Base-by-base conservation (phyloP, 2,329 filamentous ascomycete genomes). In the Zymoseptoria tritici region DNA sequence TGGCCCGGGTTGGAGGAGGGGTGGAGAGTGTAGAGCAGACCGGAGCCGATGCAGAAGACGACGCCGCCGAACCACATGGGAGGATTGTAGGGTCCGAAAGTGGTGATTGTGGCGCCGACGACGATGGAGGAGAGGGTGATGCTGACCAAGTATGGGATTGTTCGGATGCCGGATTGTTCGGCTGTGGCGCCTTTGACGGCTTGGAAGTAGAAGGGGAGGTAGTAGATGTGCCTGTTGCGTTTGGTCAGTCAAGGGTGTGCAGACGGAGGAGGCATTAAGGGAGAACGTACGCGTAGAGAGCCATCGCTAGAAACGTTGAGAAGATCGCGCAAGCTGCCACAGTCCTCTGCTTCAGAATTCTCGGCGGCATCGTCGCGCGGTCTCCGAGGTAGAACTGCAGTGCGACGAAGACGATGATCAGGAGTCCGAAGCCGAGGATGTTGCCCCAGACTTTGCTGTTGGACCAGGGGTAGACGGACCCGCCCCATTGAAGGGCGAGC, bases 401-500 rank as follows among this genome's bases (percentile, higher is more conserved):
- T 11, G 46, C 70, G 20, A 77, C 60, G 68, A 80, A 80, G 9
- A 66, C 69, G 57, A 68, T 61, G 52, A 72, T 64, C 5, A 79
- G 66, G 11, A 78, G 9, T 8, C 60, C 74, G 57, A 76, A 77
- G 7, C 77, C 67, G 24, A 68, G 58, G 9, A 73, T 51, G 21
- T 58, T 59, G 7, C 66, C 68, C 49, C 60, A 65, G 19, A 72
- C 64, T 20, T 57, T 54, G 22, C 61, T 61, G 46, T 67, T 58
- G 4, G 59, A 63, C 72, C 72, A 74, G 2, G 69, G 52, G 52
- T 82, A 62, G 1, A 69, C 75, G 1, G 71, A 72, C 4, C 80
- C 80, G 4, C 75, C 75, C 50, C 82, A 75, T 60, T 83, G 77
- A 75, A 64, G 71, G 69, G 68, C 81, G 64, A 70, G 76, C 70